A percentile compares a stretch with the other conserved stretches of the same genome.
phyloP scores from a whole-genome alignment of 78 protist species.

The Dictyostelium brefeldianum region DNA sequence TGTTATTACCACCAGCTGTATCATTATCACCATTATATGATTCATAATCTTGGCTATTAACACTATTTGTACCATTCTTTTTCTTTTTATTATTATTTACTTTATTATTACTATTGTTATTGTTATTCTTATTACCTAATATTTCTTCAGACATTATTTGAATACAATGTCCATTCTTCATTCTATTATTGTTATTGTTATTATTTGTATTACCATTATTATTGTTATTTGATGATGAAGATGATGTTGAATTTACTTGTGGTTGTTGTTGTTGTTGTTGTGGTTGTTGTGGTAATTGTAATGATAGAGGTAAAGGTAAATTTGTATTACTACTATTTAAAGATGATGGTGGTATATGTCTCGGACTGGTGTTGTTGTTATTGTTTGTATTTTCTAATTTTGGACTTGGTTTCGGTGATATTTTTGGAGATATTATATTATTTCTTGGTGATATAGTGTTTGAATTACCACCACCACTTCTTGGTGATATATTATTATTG shows the following conservation, averaged over 20 bases:
- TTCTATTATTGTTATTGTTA: background rate
- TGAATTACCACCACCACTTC: background rate
- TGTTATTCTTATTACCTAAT: background rate
- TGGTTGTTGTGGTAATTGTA: too few relatives aligned
- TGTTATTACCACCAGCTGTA: background rate
- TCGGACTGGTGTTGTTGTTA: background rate
- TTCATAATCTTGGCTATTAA: too few relatives aligned
- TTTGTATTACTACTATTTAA: background rate
- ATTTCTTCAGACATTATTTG: constrained; percentile 9
- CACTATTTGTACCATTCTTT: too few relatives aligned
- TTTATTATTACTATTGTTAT: too few relatives aligned
- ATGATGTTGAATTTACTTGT: background rate
- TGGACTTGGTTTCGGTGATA: background rate
- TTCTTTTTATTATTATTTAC: background rate
- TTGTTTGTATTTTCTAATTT: background rate
- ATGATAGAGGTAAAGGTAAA: background rate
- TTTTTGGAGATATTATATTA: background rate
- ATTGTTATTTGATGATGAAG: background rate
- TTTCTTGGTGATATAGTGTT: background rate
- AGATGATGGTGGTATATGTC: background rate
- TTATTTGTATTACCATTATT: background rate
- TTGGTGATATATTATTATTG: background rate
- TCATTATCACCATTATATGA: too few relatives aligned
- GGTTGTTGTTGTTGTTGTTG: too few relatives aligned
- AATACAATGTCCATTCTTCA: background rate